Percentiles rank a stretch among this genome's conserved stretches.
Evolutionary conservation across 129 eudicot species (phyloP).

Genomic region (Escallonia rubra): DNA sequence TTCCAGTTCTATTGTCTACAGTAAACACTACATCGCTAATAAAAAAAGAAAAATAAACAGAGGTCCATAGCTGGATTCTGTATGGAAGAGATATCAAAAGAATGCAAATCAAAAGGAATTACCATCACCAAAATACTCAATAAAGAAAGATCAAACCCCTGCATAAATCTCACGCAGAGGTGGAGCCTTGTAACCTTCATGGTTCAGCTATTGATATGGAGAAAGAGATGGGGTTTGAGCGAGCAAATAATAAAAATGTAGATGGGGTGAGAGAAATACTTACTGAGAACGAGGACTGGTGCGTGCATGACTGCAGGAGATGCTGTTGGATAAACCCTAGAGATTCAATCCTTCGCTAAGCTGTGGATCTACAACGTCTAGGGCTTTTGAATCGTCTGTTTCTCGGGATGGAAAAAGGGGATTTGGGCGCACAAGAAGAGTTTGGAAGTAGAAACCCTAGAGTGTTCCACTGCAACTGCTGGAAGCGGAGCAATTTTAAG

Average conservation of each 20-base stretch:
- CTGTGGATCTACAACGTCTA: not conserved
- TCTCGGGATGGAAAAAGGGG: not conserved
- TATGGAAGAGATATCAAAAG: no score
- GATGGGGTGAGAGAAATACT: not conserved
- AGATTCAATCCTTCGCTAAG: not conserved
- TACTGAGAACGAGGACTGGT: conserved; percentile 22
- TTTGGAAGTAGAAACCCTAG: not conserved
- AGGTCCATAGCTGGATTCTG: no score
- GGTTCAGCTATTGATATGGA: no score
- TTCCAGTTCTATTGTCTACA: no score
- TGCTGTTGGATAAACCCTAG: not conserved
- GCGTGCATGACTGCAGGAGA: conserved; percentile 7
- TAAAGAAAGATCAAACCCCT: no score
- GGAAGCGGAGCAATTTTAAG: not conserved
- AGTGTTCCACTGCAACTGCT: not conserved
- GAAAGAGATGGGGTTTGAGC: not conserved
- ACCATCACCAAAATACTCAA: no score
- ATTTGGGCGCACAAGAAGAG: not conserved
- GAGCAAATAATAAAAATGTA: not conserved
- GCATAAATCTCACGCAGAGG: not conserved
- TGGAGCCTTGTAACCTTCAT: no score
- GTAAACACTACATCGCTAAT: no score
- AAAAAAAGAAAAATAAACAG: no score
- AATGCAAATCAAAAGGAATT: no score
- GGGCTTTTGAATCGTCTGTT: not conserved